Evolutionary conservation across 305 asterid genomes (phyloP), one percentile per base, ranked within the genome.

Genomic region (Euphrasia arctica): DNA sequence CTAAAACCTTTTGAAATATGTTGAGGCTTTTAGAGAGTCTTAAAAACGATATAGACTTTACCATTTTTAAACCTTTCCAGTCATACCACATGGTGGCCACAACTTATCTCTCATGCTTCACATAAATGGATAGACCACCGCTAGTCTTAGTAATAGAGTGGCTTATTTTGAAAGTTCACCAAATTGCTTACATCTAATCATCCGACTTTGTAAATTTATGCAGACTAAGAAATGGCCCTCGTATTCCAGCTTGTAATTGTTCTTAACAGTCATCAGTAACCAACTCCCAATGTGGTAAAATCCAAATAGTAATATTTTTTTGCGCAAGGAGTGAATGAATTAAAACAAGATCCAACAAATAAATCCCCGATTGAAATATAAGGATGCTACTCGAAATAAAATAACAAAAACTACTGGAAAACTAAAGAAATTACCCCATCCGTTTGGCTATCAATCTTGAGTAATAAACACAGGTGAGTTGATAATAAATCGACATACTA

Each of bases 1-100:
- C 60, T 59, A 67, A 51, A 68, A 70, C 57, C 34, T 42, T 15
- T 43, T 42, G 63, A 62, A 58, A 47, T 45, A 50, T 25, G 49
- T 32, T 25, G 61, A 5, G 41, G 62, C 56, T 39, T 60, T 65
- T 47, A 60, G 43, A 52, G 69, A 15, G 59, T 48, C 52, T 25
- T 13, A 56, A 58, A 56, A 58, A 3, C 10, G 43, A 34, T 56
- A 54, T 25, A 25, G 2, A 50, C 5, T 43, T 43, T 39, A 41
- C 72, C 42, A 36, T 54, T 56, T 28, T n/a, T 49, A 52, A 50
- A 4, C 55, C 57, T 58, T 43, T 13, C 45, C 50, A 66, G 10
- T 58, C 51, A 51, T 39, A 11, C 31, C 32, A 6, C 32, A 11
- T 4, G 27, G 12, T 29, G 59, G 11, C 49, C 48, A 22, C 43